Conservation (phyloP, 176 grass and related monocot species). For the Hyparrhenia diplandra region DNA sequence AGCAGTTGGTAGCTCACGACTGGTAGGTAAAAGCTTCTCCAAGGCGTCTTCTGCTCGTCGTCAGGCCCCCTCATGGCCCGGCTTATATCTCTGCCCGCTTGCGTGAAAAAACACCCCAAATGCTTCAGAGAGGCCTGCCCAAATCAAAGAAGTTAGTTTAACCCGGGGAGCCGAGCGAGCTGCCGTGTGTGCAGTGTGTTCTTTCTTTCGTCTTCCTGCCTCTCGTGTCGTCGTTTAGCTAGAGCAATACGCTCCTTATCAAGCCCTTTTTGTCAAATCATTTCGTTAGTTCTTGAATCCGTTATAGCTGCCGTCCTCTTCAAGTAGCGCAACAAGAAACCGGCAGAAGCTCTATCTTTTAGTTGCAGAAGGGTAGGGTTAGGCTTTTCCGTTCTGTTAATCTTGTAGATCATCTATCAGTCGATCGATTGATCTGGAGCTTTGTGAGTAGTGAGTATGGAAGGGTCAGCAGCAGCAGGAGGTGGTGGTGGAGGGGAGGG, state of each 20-base stretch:
- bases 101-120: slow-evolving; percentile 23
- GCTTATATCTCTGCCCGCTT: slow-evolving; percentile 42
- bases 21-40: slow-evolving; percentile 72
- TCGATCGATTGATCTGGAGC: background rate
- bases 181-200: background rate
- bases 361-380: slow-evolving; percentile 15
- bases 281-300: slow-evolving; percentile 6
- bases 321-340: slow-evolving; percentile 25
- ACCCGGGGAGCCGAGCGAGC: background rate
- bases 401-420: background rate
- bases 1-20: slow-evolving; percentile 46
- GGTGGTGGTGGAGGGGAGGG: slow-evolving; percentile 27
- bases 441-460: background rate
- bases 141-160: too few species aligned
- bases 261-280: background rate
- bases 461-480: background rate
- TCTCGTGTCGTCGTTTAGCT: background rate
- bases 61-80: background rate
- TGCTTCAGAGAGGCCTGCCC: too few species aligned
- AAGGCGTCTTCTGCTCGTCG: slow-evolving; percentile 18
- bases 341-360: background rate
- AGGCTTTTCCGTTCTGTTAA: background rate
- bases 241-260: too few species aligned
- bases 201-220: background rate
- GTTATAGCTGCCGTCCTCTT: background rate